Conservation (phyloP, 2,329 filamentous ascomycete species). For the Ampelomyces quisqualis region DNA sequence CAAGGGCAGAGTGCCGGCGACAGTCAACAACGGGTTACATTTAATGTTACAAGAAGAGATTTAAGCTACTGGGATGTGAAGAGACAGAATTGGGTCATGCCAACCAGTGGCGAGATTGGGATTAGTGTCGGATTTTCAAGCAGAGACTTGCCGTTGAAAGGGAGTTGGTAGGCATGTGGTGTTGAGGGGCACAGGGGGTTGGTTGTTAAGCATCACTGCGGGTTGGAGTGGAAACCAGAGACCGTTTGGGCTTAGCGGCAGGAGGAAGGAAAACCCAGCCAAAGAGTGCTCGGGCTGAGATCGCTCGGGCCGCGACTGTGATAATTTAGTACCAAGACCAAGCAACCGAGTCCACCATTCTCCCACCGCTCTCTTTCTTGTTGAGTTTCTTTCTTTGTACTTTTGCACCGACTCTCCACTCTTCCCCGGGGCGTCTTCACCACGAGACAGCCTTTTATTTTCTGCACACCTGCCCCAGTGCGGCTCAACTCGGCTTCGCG, state of each 20-base stretch:
- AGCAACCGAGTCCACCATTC: constrained; percentile 22
- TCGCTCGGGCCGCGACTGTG: constrained; percentile 6
- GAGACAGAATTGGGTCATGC: constrained; percentile 47
- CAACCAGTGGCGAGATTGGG: constrained; percentile 31
- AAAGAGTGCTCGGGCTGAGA: not conserved
- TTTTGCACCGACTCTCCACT: constrained; percentile 37
- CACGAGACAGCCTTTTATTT: constrained; percentile 24
- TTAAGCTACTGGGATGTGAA: constrained; percentile 46
- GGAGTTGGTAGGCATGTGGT: constrained; percentile 35
- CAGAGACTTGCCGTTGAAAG: constrained; percentile 34
- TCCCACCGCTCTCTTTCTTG: constrained; percentile 16
- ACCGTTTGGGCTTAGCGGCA: not conserved
- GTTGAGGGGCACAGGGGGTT: too few relatives aligned
- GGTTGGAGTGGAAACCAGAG: not conserved
- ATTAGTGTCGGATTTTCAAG: constrained; percentile 40
- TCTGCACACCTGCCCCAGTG: constrained; percentile 8
- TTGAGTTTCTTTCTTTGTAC: constrained; percentile 17
- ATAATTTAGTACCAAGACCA: constrained; percentile 18
- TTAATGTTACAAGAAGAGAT: constrained; percentile 45
- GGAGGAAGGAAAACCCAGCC: not conserved
- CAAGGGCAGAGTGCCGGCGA: constrained; percentile 23
- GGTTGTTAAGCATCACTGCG: not conserved
- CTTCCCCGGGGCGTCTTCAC: constrained; percentile 28
- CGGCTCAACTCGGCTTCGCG: constrained; percentile 13
- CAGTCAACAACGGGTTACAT: constrained; percentile 30